A percentile compares a stretch with the other conserved stretches of the same genome.
Conservation (phyloP, 2,329 filamentous ascomycete species). For the Talaromyces marneffei region DNA sequence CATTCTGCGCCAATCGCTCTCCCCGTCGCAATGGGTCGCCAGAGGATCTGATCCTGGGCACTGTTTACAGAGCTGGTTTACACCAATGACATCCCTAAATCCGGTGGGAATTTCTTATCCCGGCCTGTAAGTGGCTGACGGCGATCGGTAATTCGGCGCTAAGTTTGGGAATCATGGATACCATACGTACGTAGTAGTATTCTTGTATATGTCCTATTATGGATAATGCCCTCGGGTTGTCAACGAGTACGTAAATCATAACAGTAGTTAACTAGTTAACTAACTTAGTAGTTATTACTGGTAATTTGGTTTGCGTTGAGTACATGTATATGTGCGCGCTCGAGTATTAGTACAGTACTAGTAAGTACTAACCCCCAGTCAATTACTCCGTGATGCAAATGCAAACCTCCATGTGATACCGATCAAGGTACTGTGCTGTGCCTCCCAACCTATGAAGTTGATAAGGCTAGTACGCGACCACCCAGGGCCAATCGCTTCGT, state of each 20-base stretch:
- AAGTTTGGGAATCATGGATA: background rate
- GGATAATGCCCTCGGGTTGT: background rate
- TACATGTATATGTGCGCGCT: no score
- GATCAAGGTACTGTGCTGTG: no score
- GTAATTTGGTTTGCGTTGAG: no score
- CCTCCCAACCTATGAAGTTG: background rate
- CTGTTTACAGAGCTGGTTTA: no score
- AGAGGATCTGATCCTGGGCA: background rate
- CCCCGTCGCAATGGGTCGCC: background rate
- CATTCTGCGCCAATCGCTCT: background rate
- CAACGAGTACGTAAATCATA: no score
- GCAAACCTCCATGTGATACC: slow-evolving; percentile 4
- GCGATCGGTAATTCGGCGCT: background rate
- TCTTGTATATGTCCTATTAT: no score
- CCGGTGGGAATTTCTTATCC: background rate
- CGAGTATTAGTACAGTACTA: no score
- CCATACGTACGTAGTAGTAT: background rate
- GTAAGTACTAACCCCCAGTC: no score
- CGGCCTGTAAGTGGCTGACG: background rate
- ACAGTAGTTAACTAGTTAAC: no score
- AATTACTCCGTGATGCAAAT: background rate
- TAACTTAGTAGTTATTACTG: no score
- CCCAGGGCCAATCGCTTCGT: background rate
- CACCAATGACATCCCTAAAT: background rate
- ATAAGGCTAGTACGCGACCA: background rate